Percentiles rank a stretch among this genome's conserved stretches.
Conservation (phyloP, 768 basidiomycete species). For the Termitomyces sp. region DNA sequence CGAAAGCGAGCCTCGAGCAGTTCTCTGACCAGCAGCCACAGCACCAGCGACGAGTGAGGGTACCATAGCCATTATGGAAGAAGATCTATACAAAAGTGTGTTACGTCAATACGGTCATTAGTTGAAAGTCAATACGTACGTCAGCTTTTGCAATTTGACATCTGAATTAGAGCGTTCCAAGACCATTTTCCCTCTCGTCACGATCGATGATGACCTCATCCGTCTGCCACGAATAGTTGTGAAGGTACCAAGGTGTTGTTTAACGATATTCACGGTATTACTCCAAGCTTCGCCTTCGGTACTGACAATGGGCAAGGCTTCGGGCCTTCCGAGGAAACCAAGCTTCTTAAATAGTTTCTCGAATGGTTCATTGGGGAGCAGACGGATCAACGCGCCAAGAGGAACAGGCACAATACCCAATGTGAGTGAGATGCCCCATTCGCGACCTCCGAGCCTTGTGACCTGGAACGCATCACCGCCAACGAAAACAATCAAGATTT, state of each 20-base stretch:
- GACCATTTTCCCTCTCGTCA: conserved; percentile 71
- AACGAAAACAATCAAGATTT: conserved; percentile 85
- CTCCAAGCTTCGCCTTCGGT: conserved; percentile 67
- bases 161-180: conserved; percentile 37
- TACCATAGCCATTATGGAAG: conserved; percentile 42
- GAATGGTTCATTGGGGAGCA: conserved; percentile 76
- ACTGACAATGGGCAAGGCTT: conserved; percentile 57
- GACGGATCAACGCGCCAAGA: conserved; percentile 74
- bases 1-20: conserved; percentile 53
- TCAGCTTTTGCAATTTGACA: conserved; percentile 42
- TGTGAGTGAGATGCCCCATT: conserved; percentile 92
- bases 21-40: conserved; percentile 65
- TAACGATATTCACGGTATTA: conserved; percentile 73
- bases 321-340: conserved; percentile 57
- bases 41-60: conserved; percentile 38
- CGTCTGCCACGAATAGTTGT: conserved; percentile 84
- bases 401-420: conserved; percentile 87
- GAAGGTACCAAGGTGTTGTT: conserved; percentile 84
- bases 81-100: conserved; percentile 18
- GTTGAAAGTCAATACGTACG: conserved; percentile 20
- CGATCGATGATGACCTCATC: conserved; percentile 78
- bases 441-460: conserved; percentile 64
- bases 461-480: conserved; percentile 93
- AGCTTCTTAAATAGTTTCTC: conserved; percentile 45
- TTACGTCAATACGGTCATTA: background rate